Percentiles rank a stretch among this genome's conserved stretches.
Evolutionary conservation across 2,329 filamentous ascomycete genomes (phyloP).

Genomic region (Parastagonospora avenae): DNA sequence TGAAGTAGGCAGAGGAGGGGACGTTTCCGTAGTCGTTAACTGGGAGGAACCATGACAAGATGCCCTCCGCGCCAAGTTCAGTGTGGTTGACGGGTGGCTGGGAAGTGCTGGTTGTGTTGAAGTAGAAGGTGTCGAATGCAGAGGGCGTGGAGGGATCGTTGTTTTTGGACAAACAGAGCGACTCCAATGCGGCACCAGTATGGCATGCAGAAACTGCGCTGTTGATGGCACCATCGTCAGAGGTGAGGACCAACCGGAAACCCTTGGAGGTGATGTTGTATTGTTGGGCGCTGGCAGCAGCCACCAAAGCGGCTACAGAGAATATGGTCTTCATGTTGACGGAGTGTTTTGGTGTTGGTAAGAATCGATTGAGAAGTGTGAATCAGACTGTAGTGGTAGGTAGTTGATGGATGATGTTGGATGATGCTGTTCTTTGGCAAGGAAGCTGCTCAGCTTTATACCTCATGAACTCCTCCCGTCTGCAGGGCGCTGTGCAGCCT

Average conservation of each 20-base stretch:
- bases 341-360: neutral
- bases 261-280: slow-evolving; percentile 49
- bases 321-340: slow-evolving; percentile 28
- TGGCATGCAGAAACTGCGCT: slow-evolving; percentile 53
- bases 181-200: slow-evolving; percentile 55
- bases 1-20: slow-evolving; percentile 45
- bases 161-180: slow-evolving; percentile 47
- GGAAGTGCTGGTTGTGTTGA: slow-evolving; percentile 40
- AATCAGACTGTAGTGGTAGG: neutral
- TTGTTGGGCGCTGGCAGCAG: slow-evolving; percentile 31
- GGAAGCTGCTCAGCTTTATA: slow-evolving; percentile 17
- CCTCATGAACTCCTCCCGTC: neutral
- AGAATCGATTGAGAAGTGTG: too few species aligned
- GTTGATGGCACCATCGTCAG: slow-evolving; percentile 46
- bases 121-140: slow-evolving; percentile 22
- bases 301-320: slow-evolving; percentile 22
- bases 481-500: slow-evolving; percentile 4
- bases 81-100: slow-evolving; percentile 15
- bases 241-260: slow-evolving; percentile 51
- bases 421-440: slow-evolving; percentile 5
- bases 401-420: neutral
- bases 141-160: slow-evolving; percentile 21
- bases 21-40: slow-evolving; percentile 33
- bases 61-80: slow-evolving; percentile 30
- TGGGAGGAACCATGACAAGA: slow-evolving; percentile 52